Evolutionary conservation across 2,329 filamentous ascomycete genomes (phyloP), one percentile per base, ranked within the genome.

Genomic region (Ophiostoma sp.): DNA sequence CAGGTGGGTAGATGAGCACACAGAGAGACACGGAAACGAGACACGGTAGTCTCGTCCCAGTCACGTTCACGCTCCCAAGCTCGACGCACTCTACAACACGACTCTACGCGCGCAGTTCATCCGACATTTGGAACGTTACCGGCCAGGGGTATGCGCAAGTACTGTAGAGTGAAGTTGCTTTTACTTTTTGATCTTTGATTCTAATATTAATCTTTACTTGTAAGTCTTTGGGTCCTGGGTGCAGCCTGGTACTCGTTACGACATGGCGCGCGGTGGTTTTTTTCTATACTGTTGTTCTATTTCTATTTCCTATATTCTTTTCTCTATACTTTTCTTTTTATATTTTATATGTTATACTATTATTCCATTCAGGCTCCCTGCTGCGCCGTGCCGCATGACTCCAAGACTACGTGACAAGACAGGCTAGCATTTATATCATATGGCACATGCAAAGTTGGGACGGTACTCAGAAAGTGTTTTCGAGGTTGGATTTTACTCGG

Each of bases 381-480:
- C 39, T 41, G 15, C 39, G 39, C 39, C 39, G 39, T 15, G 13
- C n/a, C 27, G 17, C n/a, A 57, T 57, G 15, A 57, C 39, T 5
- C 52, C 52, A 57, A 57, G 52, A 48, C 52, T 27, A 57, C 48
- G 48, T 52, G 52, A 31, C 52, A 27, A 57, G 52, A 57, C 52
- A 23, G n/a, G 1, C 7, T 23, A 23, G 17, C 48, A 52, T 52
- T 20, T 5, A 52, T 52, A 52, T 31, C 27, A 31, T 7, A 52
- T 52, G 20, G 48, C 48, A 52, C 48, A 20, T 52, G 48, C 48
- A 41, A 41, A 39, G 36, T 48, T 20, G 44, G 44, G 41, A 15
- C 17, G 17, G 7, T 39, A 39, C 15, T 11, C 8, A 10, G 10
- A 41, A 5, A 41, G 39, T 23, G 48, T 20, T 7, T 15, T 52